phyloP scores from a whole-genome alignment of 1,284 basidiomycete species.

The Boletus semigastroideus region DNA sequence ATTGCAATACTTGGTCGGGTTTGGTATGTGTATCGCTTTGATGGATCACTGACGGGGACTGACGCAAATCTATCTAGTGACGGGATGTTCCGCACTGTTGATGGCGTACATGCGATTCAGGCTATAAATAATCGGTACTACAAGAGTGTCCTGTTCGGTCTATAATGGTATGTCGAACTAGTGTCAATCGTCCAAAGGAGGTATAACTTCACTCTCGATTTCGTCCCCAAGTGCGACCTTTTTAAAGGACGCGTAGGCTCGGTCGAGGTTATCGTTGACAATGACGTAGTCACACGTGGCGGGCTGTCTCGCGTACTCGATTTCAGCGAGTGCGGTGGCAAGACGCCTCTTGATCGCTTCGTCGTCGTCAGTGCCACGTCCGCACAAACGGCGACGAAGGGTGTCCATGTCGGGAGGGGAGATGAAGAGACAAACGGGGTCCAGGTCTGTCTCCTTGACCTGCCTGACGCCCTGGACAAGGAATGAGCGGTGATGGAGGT shows the following conservation, averaged over 20 bases:
- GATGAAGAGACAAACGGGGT: constrained; percentile 92
- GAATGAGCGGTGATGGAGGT: neutral
- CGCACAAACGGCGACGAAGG: constrained; percentile 69
- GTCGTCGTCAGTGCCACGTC: constrained; percentile 86
- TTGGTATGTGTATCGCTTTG: constrained; percentile 51
- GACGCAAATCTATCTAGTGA: constrained; percentile 49
- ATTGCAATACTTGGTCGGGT: constrained; percentile 79
- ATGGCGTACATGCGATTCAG: constrained; percentile 81
- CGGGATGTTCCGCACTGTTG: constrained; percentile 82
- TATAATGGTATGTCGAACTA: constrained; percentile 14
- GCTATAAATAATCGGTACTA: neutral
- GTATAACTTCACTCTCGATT: constrained; percentile 54
- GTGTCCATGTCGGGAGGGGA: constrained; percentile 78
- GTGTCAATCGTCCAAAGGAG: constrained; percentile 54
- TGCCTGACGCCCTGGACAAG: constrained; percentile 78
- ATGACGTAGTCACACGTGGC: constrained; percentile 83
- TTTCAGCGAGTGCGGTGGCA: constrained; percentile 78
- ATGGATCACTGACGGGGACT: constrained; percentile 8
- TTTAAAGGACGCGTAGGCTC: constrained; percentile 75
- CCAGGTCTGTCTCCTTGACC: constrained; percentile 76
- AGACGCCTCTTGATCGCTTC: constrained; percentile 77
- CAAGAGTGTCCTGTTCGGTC: too few relatives aligned
- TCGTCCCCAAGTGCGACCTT: constrained; percentile 68
- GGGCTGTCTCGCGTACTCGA: constrained; percentile 80
- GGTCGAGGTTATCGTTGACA: constrained; percentile 89